Evolutionary conservation across 164 flowering plant species (phyloP), one percentile per base, ranked within the genome.

Genomic region (Kingdonia uniflora): DNA sequence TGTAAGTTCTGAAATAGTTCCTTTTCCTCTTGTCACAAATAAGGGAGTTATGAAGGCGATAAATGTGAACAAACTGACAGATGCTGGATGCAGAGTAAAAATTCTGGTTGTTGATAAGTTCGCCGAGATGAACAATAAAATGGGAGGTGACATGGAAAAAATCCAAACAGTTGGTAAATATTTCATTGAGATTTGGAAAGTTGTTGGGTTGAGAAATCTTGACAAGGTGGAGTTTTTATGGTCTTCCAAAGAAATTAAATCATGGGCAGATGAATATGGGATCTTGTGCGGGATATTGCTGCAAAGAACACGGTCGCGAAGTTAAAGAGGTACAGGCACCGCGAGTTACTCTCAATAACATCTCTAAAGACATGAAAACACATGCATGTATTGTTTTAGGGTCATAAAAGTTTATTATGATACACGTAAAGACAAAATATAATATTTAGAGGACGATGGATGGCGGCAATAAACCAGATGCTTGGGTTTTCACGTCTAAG

Each of bases 71-170:
- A 91, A 82, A 64, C 56, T 91, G 54, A 82, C 86, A 0, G 66
- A 82, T 48, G 79, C 85, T 41, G 96, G 96, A 2, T 85, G 96
- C 76, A 76, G 49, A 62, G 85, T 91, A 53, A 91, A 82, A 60
- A 83, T 87, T 20, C 85, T 95, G 98, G 69, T 91, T 70, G 96
- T 95, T 15, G 96, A 91, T 76, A 87, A 96, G 95, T 91, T 91
- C 78, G 98, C 96, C 1, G 79, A 76, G 65, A 61, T 91, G 20
- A 87, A 91, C 74, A 85, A 84, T 54, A 91, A 91, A 69, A 83
- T 91, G 96, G 98, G 95, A 4, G 98, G 96, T 49, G 98, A 91
- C 64, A 52, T 87, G 73, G 78, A 83, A 65, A 91, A 91, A 62
- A 91, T 87, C 26, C 70, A 75, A 65, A 75, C 65, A 19, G 81